A percentile compares a stretch with the other conserved stretches of the same genome.
phyloP scores from a whole-genome alignment of 1,284 basidiomycete species.

The Heterobasidion parviporum region DNA sequence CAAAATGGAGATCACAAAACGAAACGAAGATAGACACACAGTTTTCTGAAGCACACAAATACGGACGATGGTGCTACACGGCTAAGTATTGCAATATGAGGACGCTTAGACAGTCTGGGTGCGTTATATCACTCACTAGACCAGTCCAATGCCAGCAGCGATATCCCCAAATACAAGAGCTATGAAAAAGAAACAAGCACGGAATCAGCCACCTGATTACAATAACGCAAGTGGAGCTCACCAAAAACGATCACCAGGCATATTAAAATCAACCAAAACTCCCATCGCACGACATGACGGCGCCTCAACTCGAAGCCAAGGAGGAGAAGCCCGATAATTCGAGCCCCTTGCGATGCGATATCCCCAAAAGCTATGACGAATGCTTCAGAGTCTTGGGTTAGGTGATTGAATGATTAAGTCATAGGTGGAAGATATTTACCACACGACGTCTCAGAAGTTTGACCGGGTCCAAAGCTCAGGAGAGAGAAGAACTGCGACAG shows the following conservation, averaged over 20 bases:
- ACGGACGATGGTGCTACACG: not conserved
- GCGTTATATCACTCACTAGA: not conserved
- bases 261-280: slow-evolving; percentile 26
- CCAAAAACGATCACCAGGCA: slow-evolving; percentile 31
- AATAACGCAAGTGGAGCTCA: slow-evolving; percentile 15
- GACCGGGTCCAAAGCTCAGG: slow-evolving; percentile 2
- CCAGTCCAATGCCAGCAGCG: not conserved
- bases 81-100: not conserved
- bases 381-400: slow-evolving; percentile 22
- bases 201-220: not conserved
- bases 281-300: slow-evolving; percentile 24
- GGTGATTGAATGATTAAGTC: not conserved
- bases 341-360: slow-evolving; percentile 34
- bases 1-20: not conserved
- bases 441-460: slow-evolving; percentile 5
- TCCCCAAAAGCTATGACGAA: slow-evolving; percentile 42
- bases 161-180: not conserved
- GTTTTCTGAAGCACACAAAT: not conserved
- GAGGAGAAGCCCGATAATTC: slow-evolving; percentile 35
- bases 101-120: too few species aligned
- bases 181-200: not conserved
- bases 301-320: slow-evolving; percentile 31
- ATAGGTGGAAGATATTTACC: slow-evolving; percentile 1
- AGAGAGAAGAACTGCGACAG: slow-evolving; percentile 10
- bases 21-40: not conserved